A percentile compares a stretch with the other conserved stretches of the same genome.
Evolutionary conservation across 2,329 filamentous ascomycete genomes (phyloP).

Genomic region (Sordariomycetes sp.): DNA sequence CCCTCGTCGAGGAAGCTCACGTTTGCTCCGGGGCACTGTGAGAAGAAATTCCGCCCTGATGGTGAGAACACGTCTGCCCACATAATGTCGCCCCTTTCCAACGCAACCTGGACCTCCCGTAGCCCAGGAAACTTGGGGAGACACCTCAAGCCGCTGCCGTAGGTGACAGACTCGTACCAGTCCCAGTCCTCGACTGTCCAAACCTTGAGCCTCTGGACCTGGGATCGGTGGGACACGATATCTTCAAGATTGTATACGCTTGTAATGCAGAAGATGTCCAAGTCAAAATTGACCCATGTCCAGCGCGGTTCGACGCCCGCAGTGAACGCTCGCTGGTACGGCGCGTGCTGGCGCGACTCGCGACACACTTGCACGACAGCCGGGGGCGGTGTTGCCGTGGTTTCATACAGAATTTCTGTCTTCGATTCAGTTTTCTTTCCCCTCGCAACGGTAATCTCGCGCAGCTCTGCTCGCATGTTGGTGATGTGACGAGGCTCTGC

Average conservation of each 20-base stretch:
- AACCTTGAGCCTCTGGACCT: constrained; percentile 5
- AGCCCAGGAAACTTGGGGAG: constrained; percentile 4
- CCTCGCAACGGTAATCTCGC: too few species aligned
- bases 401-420: too few species aligned
- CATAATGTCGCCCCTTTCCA: constrained; percentile 1
- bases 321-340: constrained; percentile 4
- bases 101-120: constrained; percentile 4
- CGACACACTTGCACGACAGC: constrained; percentile 4
- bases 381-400: too few species aligned
- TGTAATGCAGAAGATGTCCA: constrained; percentile 6
- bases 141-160: not conserved
- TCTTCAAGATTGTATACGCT: too few species aligned
- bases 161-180: constrained; percentile 5
- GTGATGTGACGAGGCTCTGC: too few species aligned
- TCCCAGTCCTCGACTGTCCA: constrained; percentile 4
- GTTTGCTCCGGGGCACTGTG: constrained; percentile 3
- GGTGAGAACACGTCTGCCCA: not conserved
- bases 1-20: constrained; percentile 3
- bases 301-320: constrained; percentile 6
- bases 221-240: constrained; percentile 3
- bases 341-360: constrained; percentile 5
- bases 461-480: too few species aligned
- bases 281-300: constrained; percentile 8
- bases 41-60: not conserved
- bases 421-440: constrained; percentile 1